Evolutionary conservation across 2,329 filamentous ascomycete genomes (phyloP).

Genomic region (Aciculosporium take): DNA sequence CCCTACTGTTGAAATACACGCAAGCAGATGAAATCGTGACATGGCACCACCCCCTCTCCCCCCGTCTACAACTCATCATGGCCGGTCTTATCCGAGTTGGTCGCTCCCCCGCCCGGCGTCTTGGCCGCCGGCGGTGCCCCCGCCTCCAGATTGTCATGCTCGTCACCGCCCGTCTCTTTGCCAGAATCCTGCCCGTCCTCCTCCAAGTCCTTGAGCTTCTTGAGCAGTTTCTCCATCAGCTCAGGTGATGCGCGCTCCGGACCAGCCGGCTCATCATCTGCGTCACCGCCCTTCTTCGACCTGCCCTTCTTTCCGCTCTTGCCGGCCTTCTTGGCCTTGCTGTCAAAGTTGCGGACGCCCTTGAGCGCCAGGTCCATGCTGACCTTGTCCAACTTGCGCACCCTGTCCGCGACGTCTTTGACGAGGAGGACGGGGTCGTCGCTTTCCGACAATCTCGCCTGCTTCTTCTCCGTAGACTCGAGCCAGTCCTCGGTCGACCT

Average conservation of each 20-base stretch:
- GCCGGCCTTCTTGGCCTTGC: slow-evolving; percentile 25
- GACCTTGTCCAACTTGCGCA: slow-evolving; percentile 56
- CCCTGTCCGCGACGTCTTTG: slow-evolving; percentile 56
- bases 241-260: slow-evolving; percentile 21
- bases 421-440: slow-evolving; percentile 63
- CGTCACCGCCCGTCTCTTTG: slow-evolving; percentile 12
- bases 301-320: slow-evolving; percentile 22
- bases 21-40: neutral
- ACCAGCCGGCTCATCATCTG: slow-evolving; percentile 27
- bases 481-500: slow-evolving; percentile 60
- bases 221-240: slow-evolving; percentile 30
- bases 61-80: slow-evolving; percentile 24
- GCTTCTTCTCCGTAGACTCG: slow-evolving; percentile 51
- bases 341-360: slow-evolving; percentile 38
- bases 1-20: neutral
- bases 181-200: slow-evolving; percentile 14
- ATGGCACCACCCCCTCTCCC: neutral
- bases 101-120: too few species aligned
- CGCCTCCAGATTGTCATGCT: slow-evolving; percentile 8
- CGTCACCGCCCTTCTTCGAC: slow-evolving; percentile 19
- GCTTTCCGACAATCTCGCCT: slow-evolving; percentile 53
- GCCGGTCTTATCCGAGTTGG: slow-evolving; percentile 11
- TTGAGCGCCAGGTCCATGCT: slow-evolving; percentile 58
- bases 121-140: too few species aligned
- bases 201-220: slow-evolving; percentile 20